Conservation (phyloP, 2,329 filamentous ascomycete genomes). For the Alternaria metachromatica region DNA sequence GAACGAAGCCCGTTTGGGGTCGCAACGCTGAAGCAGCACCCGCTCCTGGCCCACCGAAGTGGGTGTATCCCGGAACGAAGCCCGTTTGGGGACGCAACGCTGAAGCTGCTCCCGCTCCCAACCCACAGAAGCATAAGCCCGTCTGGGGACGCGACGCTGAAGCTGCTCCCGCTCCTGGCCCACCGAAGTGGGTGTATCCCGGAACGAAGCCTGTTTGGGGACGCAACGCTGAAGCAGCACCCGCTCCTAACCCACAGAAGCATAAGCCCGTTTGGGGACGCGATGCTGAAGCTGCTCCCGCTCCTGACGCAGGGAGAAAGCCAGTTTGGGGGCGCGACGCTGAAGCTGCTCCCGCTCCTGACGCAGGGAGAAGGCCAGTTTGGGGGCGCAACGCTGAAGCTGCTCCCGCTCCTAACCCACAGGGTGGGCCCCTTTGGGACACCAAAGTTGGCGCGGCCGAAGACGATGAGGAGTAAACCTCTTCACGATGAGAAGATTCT, state of each 20-base stretch:
- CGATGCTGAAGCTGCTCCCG: neutral
- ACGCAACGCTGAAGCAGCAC: slow-evolving; percentile 13
- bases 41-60: neutral
- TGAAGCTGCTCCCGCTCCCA: slow-evolving; percentile 15
- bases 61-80: neutral
- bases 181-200: neutral
- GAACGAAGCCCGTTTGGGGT: neutral
- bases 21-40: no score
- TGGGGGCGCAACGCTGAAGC: slow-evolving; percentile 45
- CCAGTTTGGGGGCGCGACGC: neutral
- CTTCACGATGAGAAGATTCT: neutral
- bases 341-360: neutral
- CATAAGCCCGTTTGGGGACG: slow-evolving; percentile 4
- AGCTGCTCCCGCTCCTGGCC: no score
- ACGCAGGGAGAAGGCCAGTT: neutral
- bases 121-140: slow-evolving; percentile 18
- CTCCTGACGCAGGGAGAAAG: neutral
- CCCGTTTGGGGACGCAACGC: neutral
- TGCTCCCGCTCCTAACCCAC: neutral
- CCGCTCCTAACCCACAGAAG: slow-evolving; percentile 18
- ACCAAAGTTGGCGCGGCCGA: neutral
- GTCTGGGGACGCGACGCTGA: neutral
- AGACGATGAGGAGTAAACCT: neutral
- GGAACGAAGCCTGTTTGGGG: neutral
- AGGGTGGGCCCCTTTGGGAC: neutral